phyloP scores from a whole-genome alignment of 2,329 filamentous ascomycete genomes.

The Aspergillus costaricaensis region DNA sequence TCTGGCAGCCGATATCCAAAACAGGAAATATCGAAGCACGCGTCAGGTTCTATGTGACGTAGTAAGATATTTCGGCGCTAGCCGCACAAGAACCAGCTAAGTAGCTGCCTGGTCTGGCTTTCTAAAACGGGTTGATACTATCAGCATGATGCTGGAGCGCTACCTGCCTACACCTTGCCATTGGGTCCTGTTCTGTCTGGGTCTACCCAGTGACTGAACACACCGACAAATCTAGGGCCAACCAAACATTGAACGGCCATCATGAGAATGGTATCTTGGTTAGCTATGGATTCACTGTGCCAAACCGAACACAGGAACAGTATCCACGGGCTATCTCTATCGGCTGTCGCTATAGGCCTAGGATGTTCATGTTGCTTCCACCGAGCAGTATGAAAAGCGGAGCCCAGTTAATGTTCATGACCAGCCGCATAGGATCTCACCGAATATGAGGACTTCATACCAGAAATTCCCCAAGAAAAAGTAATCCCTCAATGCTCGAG shows the following conservation, averaged over 20 bases:
- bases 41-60: neutral
- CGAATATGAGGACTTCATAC: neutral
- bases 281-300: constrained; percentile 19
- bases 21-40: neutral
- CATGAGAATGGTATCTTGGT: neutral
- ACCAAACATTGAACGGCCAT: neutral
- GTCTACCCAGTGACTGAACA: neutral
- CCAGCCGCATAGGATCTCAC: neutral
- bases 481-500: too few species aligned
- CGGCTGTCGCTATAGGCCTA: neutral
- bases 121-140: constrained; percentile 1
- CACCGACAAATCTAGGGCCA: neutral
- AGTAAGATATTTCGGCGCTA: neutral
- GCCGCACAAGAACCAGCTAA: neutral
- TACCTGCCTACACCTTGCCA: neutral
- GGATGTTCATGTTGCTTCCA: neutral
- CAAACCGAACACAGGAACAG: constrained; percentile 47
- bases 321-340: constrained; percentile 47
- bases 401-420: neutral
- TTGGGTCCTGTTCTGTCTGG: neutral
- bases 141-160: too few species aligned
- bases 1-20: neutral
- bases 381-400: neutral
- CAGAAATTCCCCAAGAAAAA: neutral
- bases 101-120: constrained; percentile 11